Percentiles rank a stretch among this genome's conserved stretches.
These are phyloP conservation scores for Penicillium daleae DNA, from an alignment of 495 filamentous ascomycete species.

Conservation along the genomic window DNA sequence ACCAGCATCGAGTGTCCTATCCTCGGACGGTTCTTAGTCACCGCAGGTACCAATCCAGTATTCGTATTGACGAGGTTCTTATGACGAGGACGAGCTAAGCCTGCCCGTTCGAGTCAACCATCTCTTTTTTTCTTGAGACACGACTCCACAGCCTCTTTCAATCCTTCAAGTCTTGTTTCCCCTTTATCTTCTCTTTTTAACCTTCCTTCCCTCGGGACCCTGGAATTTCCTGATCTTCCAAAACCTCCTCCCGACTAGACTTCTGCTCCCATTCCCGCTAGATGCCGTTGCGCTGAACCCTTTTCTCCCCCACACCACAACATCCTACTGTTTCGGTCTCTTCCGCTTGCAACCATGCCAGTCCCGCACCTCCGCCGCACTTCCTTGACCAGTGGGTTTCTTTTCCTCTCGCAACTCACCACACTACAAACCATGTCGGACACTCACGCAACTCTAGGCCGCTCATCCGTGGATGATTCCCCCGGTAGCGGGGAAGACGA, in stretches of 20 bases:
- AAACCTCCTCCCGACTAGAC: neutral
- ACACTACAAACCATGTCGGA: slow-evolving; percentile 37
- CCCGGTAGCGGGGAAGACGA: slow-evolving; percentile 65
- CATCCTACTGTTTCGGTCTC: neutral
- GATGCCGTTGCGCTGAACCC: slow-evolving; percentile 4
- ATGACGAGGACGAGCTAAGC: slow-evolving; percentile 4
- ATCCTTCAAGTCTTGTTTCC: neutral
- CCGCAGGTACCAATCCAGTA: too few relatives aligned
- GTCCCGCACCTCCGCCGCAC: slow-evolving; percentile 38
- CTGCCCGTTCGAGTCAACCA: neutral
- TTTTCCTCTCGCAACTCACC: slow-evolving; percentile 9
- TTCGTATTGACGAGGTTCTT: neutral
- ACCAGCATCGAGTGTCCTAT: too few relatives aligned
- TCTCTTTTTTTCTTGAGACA: neutral
- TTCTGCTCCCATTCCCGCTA: neutral
- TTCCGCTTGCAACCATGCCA: slow-evolving; percentile 37
- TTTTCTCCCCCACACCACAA: neutral
- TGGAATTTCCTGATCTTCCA: neutral
- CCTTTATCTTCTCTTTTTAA: neutral
- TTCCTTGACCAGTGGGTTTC: slow-evolving; percentile 34
- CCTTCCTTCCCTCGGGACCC: neutral
- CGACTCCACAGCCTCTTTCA: slow-evolving; percentile 1
- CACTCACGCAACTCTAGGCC: slow-evolving; percentile 44
- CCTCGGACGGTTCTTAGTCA: too few relatives aligned
- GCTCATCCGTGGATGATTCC: slow-evolving; percentile 60